Base-by-base conservation (phyloP, 768 basidiomycete species). In the Russula sp. region DNA sequence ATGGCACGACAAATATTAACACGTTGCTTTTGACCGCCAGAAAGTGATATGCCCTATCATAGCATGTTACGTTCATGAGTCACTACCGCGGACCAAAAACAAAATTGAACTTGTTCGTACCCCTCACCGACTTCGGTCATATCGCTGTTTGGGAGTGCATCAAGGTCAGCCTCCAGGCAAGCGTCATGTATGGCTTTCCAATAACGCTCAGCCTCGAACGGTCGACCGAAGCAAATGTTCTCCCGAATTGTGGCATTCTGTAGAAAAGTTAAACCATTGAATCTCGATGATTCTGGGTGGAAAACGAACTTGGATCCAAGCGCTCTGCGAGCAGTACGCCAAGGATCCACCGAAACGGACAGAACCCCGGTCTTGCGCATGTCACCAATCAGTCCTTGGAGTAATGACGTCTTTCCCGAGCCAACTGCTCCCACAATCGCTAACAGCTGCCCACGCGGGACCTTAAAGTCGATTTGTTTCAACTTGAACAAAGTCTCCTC, bases 1-100 rank as follows among this genome's bases (percentile, higher is more conserved):
- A 94, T 86, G 0, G 90, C 86, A 57, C 94, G 85, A 61, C 90
- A 90, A 58, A 96, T 90, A 71, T 90, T 93, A 64, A 95, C 74
- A 32, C 90, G 84, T 71, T 95, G 90, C 66, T 84, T 83, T 73
- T 86, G 84, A 20, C 93, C 93, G 2, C 93, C 94, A 28, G 89
- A 91, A 7, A 94, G 80, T 14, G 90, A 92, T 66, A 96, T 93
- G 8, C 94, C 94, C 80, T 84, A 28, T 11, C 2, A 28, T 10
- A 54, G n/a, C n/a, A n/a, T n/a, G n/a, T 13, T 46, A 59, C 14
- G 24, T 3, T 11, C 34, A 20, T 59, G 36, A 24, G 32, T 44
- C 24, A 32, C 16, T 11, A 34, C 24, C 2, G 22, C 6, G 16
- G 2, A 26, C 20, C 13, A 24, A 57, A 20, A n/a, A 49, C 34